Evolutionary conservation across 148 eudicot species (phyloP), one percentile per base, ranked within the genome.

Genomic region (Rhododendron molle): DNA sequence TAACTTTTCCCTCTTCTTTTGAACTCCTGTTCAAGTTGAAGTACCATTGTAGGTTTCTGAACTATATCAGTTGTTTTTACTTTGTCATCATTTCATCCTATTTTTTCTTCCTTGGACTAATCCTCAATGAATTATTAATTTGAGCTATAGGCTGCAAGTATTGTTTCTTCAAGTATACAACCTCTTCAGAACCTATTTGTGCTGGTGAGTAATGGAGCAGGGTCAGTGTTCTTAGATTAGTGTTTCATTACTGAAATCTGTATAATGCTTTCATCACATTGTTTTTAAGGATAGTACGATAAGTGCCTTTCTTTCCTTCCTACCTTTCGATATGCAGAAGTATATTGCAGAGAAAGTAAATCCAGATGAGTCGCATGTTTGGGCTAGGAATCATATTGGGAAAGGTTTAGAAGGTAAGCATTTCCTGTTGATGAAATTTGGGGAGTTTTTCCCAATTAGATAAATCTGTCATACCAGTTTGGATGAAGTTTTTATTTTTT

Each of bases 161-260:
- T 93, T 81, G 95, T 94, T 71, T 91, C 93, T 44, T 93, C 99
- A 71, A 94, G 90, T 89, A 94, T 96, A 78, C 99, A 96, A 84
- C 96, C 99, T 67, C 89, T 92, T 52, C 98, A 96, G 87, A 96
- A 95, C 89, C 49, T 90, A 43, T 84, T 58, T 56, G 86, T 91
- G 20, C 86, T 92, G 92, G 99, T 95, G 71, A 95, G 98, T 89
- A 43, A 40, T 50, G 21, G 67, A 72, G 16, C 54, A 46, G 81
- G 69, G 60, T 36, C 69, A 58, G 83, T 21, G 76, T 49, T 78
- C 79, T 85, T 21, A 81, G 74, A 43, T 87, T 49, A 38, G 65
- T 78, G 76, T 80, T 84, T 78, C 58, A 62, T 52, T 30, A 36
- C 49, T 15, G 20, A 77, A 86, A 23, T 15, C 82, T 65, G 20